phyloP scores from a whole-genome alignment of 345 rosid genomes.

The Cardamine resedifolia region DNA sequence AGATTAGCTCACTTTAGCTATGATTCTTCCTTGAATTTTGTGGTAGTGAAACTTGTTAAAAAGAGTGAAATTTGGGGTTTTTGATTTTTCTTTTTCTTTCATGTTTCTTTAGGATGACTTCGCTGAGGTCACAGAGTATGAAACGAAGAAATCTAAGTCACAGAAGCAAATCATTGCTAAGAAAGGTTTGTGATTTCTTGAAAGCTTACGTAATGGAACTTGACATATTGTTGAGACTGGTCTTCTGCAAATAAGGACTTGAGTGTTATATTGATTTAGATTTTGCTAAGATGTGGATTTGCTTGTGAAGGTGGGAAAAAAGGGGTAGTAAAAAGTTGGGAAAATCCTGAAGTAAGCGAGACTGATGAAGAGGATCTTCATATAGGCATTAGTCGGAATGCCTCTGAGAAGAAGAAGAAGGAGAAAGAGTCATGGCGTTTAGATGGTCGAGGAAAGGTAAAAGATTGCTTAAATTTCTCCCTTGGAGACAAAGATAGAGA shows the following conservation, averaged over 20 bases:
- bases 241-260: not conserved
- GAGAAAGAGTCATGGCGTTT: constrained; percentile 41
- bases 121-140: constrained; percentile 65
- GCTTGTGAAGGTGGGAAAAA: constrained; percentile 48
- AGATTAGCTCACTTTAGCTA: constrained; percentile 1
- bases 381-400: constrained; percentile 33
- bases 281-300: constrained; percentile 25
- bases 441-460: constrained; percentile 54
- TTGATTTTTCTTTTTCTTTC: not conserved
- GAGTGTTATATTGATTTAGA: not conserved
- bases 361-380: constrained; percentile 34
- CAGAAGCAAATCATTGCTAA: constrained; percentile 38
- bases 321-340: constrained; percentile 33
- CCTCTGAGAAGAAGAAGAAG: constrained; percentile 37
- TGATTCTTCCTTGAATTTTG: constrained; percentile 9
- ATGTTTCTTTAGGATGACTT: constrained; percentile 64
- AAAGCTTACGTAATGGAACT: not conserved
- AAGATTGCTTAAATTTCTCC: constrained; percentile 1
- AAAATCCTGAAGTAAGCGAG: constrained; percentile 29
- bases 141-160: constrained; percentile 48
- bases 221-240: not conserved
- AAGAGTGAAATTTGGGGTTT: constrained; percentile 10
- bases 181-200: constrained; percentile 48
- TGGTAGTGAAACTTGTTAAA: constrained; percentile 3
- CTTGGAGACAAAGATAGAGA: not conserved